phyloP scores from a whole-genome alignment of 1,284 basidiomycete genomes.

The Cronartium ribicola region DNA sequence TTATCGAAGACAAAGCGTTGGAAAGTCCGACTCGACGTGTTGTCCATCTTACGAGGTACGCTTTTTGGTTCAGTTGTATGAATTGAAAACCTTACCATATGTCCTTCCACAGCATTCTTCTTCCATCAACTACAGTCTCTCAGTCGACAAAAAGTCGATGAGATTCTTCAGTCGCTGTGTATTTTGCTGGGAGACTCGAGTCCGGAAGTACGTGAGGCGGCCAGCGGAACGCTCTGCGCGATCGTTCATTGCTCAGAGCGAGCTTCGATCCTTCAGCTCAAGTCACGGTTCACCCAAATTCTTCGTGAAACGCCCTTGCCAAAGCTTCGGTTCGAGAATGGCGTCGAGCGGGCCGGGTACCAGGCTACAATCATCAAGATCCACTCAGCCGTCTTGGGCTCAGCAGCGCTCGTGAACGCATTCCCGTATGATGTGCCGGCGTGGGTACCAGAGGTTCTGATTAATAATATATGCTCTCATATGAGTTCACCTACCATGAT shows the following conservation, averaged over 20 bases:
- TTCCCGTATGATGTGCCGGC: conserved; percentile 79
- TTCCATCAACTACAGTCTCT: conserved; percentile 66
- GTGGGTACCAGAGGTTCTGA: conserved; percentile 57
- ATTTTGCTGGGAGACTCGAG: conserved; percentile 83
- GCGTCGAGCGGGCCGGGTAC: conserved; percentile 61
- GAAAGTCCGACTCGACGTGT: conserved; percentile 55
- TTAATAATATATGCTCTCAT: conserved; percentile 30
- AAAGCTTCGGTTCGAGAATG: conserved; percentile 60
- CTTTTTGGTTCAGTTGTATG: conserved; percentile 61
- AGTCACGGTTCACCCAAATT: conserved; percentile 73
- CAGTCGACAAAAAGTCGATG: conserved; percentile 44
- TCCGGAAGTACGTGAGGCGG: conserved; percentile 88
- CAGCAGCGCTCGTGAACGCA: conserved; percentile 71
- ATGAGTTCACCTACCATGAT: conserved; percentile 36
- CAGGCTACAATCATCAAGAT: conserved; percentile 68
- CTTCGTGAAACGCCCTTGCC: conserved; percentile 64
- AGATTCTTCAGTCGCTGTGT: conserved; percentile 57
- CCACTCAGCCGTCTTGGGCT: conserved; percentile 84
- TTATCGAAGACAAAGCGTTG: conserved; percentile 54
- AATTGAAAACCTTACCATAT: conserved; percentile 10
- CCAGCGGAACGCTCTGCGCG: conserved; percentile 80
- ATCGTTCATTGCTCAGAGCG: conserved; percentile 90
- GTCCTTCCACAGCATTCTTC: conserved; percentile 65
- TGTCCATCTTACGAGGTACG: conserved; percentile 64
- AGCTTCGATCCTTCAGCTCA: conserved; percentile 76